phyloP scores from a whole-genome alignment of 2,329 filamentous ascomycete species.

The Aspergillus tubingensis region DNA sequence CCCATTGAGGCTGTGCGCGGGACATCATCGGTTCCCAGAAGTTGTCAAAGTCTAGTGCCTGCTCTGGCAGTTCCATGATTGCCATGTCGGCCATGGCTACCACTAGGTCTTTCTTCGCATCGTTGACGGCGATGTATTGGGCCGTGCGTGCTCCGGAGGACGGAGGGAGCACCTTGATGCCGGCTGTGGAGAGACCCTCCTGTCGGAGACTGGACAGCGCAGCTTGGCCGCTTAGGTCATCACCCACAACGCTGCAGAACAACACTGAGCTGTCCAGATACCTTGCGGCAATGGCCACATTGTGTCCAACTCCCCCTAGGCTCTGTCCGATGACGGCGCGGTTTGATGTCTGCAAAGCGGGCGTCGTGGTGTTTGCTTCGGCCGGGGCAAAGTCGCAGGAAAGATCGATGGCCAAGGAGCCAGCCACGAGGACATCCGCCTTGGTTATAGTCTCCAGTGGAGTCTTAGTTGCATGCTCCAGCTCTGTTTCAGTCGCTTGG shows the following conservation, averaged over 20 bases:
- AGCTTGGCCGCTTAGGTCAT: slow-evolving; percentile 75
- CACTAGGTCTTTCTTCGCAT: slow-evolving; percentile 77
- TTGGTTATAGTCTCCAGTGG: slow-evolving; percentile 23
- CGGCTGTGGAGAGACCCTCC: slow-evolving; percentile 62
- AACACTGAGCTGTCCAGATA: slow-evolving; percentile 66
- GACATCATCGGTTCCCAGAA: slow-evolving; percentile 66
- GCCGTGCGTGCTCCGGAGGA: slow-evolving; percentile 68
- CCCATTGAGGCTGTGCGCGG: slow-evolving; percentile 66
- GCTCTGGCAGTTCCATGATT: slow-evolving; percentile 62
- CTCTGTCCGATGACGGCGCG: slow-evolving; percentile 77
- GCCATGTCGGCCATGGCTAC: slow-evolving; percentile 95
- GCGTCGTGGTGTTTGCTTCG: slow-evolving; percentile 37
- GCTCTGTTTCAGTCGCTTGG: slow-evolving; percentile 24
- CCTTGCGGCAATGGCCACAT: slow-evolving; percentile 83
- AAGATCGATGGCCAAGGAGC: slow-evolving; percentile 85
- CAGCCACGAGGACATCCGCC: slow-evolving; percentile 78
- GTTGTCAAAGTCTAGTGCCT: slow-evolving; percentile 43
- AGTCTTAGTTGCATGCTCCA: slow-evolving; percentile 12
- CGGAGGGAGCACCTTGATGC: slow-evolving; percentile 60
- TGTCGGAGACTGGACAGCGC: slow-evolving; percentile 67
- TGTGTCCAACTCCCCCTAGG: slow-evolving; percentile 87
- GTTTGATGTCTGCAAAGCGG: slow-evolving; percentile 75
- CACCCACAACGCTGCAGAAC: slow-evolving; percentile 77
- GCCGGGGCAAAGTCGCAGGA: slow-evolving; percentile 73
- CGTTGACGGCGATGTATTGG: slow-evolving; percentile 90